These are phyloP conservation scores for Pseudogymnoascus sp. DNA, from an alignment of 2,329 filamentous ascomycete genomes.

Conservation along the genomic window DNA sequence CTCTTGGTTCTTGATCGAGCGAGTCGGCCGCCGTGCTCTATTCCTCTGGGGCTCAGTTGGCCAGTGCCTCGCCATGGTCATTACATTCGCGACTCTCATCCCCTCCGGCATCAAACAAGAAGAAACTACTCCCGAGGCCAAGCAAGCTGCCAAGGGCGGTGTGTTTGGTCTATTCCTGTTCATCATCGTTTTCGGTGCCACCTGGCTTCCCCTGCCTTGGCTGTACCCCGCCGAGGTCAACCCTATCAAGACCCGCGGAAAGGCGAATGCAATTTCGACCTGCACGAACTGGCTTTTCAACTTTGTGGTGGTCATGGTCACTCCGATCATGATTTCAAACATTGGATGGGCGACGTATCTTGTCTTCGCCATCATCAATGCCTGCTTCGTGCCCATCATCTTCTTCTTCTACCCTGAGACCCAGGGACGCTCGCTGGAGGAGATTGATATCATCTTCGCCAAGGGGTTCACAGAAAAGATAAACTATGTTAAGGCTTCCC, in stretches of 20 bases:
- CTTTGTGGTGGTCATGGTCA: slow-evolving; percentile 6
- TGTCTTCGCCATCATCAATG: slow-evolving; percentile 2
- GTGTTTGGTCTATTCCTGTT: not conserved
- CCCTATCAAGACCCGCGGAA: not conserved
- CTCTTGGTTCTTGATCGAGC: slow-evolving; percentile 36
- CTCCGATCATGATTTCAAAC: not conserved
- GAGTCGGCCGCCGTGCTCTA: slow-evolving; percentile 56
- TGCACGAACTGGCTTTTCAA: slow-evolving; percentile 6
- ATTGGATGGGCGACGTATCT: slow-evolving; percentile 6
- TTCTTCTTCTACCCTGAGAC: slow-evolving; percentile 50
- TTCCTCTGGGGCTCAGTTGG: slow-evolving; percentile 40
- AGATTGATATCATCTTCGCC: slow-evolving; percentile 21
- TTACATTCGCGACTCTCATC: not conserved
- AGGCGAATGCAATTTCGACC: not conserved
- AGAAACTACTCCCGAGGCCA: not conserved
- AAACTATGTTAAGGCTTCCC: slow-evolving; percentile 42
- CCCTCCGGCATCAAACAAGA: not conserved
- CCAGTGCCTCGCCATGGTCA: slow-evolving; percentile 2
- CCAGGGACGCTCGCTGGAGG: slow-evolving; percentile 37
- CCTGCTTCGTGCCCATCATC: slow-evolving; percentile 38
- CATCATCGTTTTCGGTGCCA: slow-evolving; percentile 1
- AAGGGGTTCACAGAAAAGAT: slow-evolving; percentile 45
- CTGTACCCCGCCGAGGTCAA: slow-evolving; percentile 6
- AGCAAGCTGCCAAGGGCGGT: not conserved
- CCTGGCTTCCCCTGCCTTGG: slow-evolving; percentile 5